These are phyloP conservation scores for Tolypocladium pustulatum DNA, from an alignment of 2,329 filamentous ascomycete species.

Conservation along the genomic window DNA sequence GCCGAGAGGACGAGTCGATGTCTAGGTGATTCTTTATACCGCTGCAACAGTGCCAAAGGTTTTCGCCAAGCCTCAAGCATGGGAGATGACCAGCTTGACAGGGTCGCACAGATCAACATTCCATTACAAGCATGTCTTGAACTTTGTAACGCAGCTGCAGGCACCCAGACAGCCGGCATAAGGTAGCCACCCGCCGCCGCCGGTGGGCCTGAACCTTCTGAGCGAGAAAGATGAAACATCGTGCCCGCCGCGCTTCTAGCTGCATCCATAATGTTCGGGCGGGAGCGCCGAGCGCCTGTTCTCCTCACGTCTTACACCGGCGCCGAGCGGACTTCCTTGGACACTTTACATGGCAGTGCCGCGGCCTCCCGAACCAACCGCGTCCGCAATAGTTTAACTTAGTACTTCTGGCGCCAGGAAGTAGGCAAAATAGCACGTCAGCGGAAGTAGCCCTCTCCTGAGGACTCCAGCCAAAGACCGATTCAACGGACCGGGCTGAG, in stretches of 20 bases:
- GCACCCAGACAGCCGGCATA: background rate
- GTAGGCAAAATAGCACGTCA: background rate
- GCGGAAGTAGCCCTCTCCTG: background rate
- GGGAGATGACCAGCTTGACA: background rate
- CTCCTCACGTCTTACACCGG: background rate
- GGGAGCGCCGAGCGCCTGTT: background rate
- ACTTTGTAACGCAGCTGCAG: background rate
- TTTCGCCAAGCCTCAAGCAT: background rate
- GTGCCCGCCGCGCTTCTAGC: background rate
- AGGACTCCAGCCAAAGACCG: background rate
- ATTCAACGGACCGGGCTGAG: background rate
- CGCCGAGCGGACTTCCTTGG: background rate
- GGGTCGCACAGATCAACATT: background rate
- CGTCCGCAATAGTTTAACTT: background rate
- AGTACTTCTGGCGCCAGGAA: background rate
- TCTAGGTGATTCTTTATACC: too few species aligned
- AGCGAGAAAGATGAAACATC: background rate
- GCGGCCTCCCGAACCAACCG: background rate
- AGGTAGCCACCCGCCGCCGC: background rate
- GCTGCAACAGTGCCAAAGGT: too few species aligned
- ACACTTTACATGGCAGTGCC: background rate
- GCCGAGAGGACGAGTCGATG: too few species aligned
- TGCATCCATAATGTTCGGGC: background rate
- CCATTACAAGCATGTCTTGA: background rate
- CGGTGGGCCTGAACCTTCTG: background rate